Evolutionary conservation across 805 yeast species (phyloP).

Genomic region (Wickerhamiella parazyma): DNA sequence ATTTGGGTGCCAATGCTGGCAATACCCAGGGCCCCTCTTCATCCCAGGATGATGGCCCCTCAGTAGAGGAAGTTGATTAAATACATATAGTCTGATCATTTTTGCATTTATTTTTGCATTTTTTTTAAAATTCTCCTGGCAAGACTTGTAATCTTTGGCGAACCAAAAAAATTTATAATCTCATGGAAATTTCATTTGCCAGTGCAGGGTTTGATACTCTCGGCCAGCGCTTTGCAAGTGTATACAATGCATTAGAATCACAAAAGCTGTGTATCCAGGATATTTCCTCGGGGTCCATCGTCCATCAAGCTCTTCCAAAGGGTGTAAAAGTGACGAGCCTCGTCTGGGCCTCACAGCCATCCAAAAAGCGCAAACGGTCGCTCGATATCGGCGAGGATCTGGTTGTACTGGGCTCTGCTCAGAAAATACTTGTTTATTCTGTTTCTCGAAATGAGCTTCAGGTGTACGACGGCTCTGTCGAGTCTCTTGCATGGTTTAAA

Average conservation of each 20-base stretch:
- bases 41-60: conserved; percentile 42
- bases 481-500: not conserved
- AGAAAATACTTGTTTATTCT: conserved; percentile 46
- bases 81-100: conserved; percentile 9
- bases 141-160: not conserved
- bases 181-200: conserved; percentile 13
- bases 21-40: conserved; percentile 52
- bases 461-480: not conserved
- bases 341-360: conserved; percentile 31
- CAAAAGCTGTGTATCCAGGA: conserved; percentile 58
- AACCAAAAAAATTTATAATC: conserved; percentile 5
- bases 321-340: conserved; percentile 36
- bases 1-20: conserved; percentile 58
- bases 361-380: conserved; percentile 18
- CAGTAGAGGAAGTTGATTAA: conserved; percentile 71
- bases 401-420: conserved; percentile 49
- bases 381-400: conserved; percentile 28
- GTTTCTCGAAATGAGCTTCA: conserved; percentile 39
- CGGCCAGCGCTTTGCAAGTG: conserved; percentile 52
- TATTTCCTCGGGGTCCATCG: conserved; percentile 30
- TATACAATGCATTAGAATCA: conserved; percentile 51
- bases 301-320: conserved; percentile 41
- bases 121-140: not conserved
- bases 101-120: not conserved
- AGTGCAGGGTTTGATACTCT: conserved; percentile 41